Evolutionary conservation across 2,329 filamentous ascomycete genomes (phyloP).

Genomic region (Albophoma yamanashiensis): DNA sequence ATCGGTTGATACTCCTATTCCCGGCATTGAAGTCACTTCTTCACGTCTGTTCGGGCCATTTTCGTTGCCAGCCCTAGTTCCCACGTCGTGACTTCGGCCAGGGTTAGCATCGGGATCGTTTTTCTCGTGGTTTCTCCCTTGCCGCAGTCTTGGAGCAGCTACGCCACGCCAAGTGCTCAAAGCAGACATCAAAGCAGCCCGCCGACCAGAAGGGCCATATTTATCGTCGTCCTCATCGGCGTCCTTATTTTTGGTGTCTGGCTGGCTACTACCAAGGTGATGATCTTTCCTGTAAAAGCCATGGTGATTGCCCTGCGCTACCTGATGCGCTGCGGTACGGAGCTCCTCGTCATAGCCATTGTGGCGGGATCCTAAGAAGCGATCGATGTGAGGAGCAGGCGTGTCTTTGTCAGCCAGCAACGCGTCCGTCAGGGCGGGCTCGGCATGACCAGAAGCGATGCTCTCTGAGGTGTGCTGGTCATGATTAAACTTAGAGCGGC

Average conservation of each 20-base stretch:
- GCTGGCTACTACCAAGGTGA: background rate
- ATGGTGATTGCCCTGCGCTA: background rate
- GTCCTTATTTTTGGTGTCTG: background rate
- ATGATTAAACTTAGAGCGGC: slow-evolving; percentile 7
- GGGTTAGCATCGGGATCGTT: background rate
- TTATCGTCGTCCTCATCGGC: background rate
- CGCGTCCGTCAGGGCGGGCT: background rate
- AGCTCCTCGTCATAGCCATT: background rate
- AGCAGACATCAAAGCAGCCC: slow-evolving; percentile 5
- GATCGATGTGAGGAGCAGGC: background rate
- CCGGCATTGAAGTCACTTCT: background rate
- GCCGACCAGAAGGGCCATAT: background rate
- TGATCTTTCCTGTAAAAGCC: background rate
- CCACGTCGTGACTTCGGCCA: background rate
- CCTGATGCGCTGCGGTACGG: background rate
- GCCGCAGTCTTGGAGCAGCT: background rate
- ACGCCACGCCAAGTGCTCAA: slow-evolving; percentile 11
- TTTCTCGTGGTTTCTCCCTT: background rate
- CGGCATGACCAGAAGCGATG: background rate
- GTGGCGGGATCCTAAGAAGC: too few relatives aligned
- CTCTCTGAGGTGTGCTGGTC: background rate
- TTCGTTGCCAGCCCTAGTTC: background rate
- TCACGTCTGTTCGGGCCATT: background rate
- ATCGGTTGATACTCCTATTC: background rate
- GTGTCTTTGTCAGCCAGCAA: background rate